phyloP scores from a whole-genome alignment of 495 filamentous ascomycete genomes.

The Parmelia sp. region DNA sequence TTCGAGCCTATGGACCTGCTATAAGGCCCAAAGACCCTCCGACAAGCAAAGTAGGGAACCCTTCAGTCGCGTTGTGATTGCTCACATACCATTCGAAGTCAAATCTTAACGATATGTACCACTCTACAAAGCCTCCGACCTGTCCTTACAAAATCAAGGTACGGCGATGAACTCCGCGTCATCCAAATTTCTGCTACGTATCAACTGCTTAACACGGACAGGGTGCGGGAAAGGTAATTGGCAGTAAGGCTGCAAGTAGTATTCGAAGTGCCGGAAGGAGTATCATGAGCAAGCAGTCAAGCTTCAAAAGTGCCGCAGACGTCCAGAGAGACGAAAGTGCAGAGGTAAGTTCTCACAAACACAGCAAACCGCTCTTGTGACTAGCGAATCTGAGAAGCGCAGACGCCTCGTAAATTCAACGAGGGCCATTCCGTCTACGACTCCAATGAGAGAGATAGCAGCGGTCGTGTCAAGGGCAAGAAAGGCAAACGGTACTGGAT shows the following conservation, averaged over 20 bases:
- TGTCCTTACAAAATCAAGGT: slow-evolving; percentile 7
- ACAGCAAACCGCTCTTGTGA: background rate
- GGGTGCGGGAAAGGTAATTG: background rate
- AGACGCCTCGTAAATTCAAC: background rate
- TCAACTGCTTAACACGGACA: background rate
- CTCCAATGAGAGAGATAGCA: background rate
- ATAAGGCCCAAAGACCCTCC: slow-evolving; percentile 1
- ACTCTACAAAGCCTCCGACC: background rate
- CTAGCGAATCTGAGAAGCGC: background rate
- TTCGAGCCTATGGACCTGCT: background rate
- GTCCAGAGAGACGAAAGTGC: background rate
- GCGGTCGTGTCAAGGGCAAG: background rate
- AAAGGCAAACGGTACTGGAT: background rate
- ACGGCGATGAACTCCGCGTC: background rate
- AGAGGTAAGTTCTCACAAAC: background rate
- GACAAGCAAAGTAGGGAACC: background rate
- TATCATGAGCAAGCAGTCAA: background rate
- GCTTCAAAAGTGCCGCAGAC: background rate
- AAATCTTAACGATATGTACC: background rate
- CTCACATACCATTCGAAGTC: background rate
- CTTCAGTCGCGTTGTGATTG: background rate
- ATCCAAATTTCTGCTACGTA: background rate
- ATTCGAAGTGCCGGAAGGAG: background rate
- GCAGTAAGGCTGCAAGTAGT: background rate
- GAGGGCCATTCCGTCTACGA: background rate